phyloP scores from a whole-genome alignment of 2,329 filamentous ascomycete genomes.

The Penicillium occitanis region DNA sequence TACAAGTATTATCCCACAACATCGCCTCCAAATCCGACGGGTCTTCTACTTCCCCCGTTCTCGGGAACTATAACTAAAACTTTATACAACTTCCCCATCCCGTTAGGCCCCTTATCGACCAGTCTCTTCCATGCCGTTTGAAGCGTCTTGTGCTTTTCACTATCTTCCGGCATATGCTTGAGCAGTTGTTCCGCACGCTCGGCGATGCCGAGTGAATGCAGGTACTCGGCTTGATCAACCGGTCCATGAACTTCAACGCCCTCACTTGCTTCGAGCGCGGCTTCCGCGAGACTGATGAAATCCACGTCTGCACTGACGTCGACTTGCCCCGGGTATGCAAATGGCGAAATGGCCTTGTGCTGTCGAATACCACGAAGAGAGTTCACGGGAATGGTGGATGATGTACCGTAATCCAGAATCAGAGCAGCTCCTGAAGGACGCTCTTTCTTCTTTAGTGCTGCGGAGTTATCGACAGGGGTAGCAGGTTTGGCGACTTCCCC shows the following conservation, averaged over 20 bases:
- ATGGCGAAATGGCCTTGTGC: slow-evolving; percentile 75
- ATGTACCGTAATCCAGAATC: slow-evolving; percentile 92
- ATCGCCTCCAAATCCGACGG: slow-evolving; percentile 87
- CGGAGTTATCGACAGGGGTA: neutral
- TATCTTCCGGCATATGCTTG: slow-evolving; percentile 48
- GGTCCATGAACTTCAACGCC: slow-evolving; percentile 91
- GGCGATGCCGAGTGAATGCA: slow-evolving; percentile 77
- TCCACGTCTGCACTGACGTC: slow-evolving; percentile 94
- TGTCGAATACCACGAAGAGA: slow-evolving; percentile 83
- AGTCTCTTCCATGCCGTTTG: slow-evolving; percentile 76
- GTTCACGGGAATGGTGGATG: slow-evolving; percentile 76
- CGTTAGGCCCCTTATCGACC: slow-evolving; percentile 75
- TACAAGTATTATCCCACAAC: slow-evolving; percentile 26
- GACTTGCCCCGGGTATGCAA: slow-evolving; percentile 75
- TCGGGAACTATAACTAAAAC: slow-evolving; percentile 86
- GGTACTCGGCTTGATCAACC: slow-evolving; percentile 77
- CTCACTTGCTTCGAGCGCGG: slow-evolving; percentile 70
- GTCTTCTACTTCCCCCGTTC: slow-evolving; percentile 68
- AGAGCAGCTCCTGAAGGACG: slow-evolving; percentile 78
- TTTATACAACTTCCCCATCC: slow-evolving; percentile 96
- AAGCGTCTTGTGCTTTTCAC: slow-evolving; percentile 56
- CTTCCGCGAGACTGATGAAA: slow-evolving; percentile 81
- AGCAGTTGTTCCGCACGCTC: slow-evolving; percentile 71
- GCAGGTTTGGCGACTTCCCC: slow-evolving; percentile 9
- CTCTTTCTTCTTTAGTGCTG: slow-evolving; percentile 49